A percentile compares a stretch with the other conserved stretches of the same genome.
Conservation (phyloP, 2,329 filamentous ascomycete species). For the Trichoderma brevicompactum region DNA sequence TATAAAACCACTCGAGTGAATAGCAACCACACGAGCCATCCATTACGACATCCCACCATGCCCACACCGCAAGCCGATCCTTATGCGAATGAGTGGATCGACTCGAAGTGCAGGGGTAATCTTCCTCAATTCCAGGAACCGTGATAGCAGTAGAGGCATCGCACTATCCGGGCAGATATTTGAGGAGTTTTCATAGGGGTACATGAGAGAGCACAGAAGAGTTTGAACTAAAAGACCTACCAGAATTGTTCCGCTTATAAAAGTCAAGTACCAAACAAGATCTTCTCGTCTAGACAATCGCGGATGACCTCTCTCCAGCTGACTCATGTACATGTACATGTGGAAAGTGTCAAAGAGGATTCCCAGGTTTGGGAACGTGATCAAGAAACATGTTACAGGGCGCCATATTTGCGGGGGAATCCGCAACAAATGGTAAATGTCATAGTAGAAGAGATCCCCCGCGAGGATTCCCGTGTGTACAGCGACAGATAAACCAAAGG, state of each 20-base stretch:
- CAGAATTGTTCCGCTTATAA: conserved; percentile 71
- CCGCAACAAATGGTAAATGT: conserved; percentile 55
- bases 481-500: conserved; percentile 63
- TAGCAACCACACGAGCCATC: conserved; percentile 68
- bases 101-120: conserved; percentile 68
- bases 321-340: conserved; percentile 75
- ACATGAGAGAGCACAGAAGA: conserved; percentile 28
- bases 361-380: conserved; percentile 46
- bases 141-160: conserved; percentile 69
- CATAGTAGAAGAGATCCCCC: conserved; percentile 57
- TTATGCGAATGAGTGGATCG: conserved; percentile 70
- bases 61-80: conserved; percentile 68
- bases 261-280: conserved; percentile 78
- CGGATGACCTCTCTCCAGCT: conserved; percentile 71
- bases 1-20: conserved; percentile 62
- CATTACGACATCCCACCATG: conserved; percentile 76
- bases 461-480: conserved; percentile 61
- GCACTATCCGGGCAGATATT: conserved; percentile 81
- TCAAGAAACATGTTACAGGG: conserved; percentile 47
- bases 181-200: conserved; percentile 48
- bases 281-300: conserved; percentile 78
- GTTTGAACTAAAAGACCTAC: conserved; percentile 61
- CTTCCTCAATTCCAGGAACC: conserved; percentile 86
- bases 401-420: conserved; percentile 53
- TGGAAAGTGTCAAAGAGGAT: conserved; percentile 76